Evolutionary conservation across 129 eudicot genomes (phyloP), one percentile per base, ranked within the genome.

Genomic region (Solidago caesia): DNA sequence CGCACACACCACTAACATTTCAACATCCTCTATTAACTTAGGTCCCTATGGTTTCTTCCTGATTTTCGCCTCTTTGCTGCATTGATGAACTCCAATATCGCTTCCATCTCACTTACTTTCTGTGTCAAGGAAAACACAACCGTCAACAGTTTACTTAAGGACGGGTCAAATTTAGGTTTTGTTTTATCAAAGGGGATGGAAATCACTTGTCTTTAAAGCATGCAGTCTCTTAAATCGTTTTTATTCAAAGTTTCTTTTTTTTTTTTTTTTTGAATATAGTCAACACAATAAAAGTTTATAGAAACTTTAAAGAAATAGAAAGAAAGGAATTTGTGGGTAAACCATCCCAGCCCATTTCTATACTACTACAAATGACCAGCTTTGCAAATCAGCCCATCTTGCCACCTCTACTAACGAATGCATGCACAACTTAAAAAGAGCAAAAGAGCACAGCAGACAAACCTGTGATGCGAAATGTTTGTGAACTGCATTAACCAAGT

Each of bases 381-480:
- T 21, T 21, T 21, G 21, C 21, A 21, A 21, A 21, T 21, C 21
- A 21, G 21, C 21, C 21, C 21, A 21, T 21, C 21, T 21, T 21
- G 21, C 21, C 21, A 21, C 21, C 21, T 21, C 21, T 21, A 21
- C 21, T 21, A 21, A 21, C 21, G 21, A 21, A 21, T 0, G 21
- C 21, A 21, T 21, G 21, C 21, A 21, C 21, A 48, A 48, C 53
- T 2, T 6, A 6, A 12, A 66, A 69, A 46, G 13, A 61, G 26
- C 21, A 57, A 68, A 72, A 52, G 70, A 74, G 66, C 46, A 13
- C 55, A 60, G 44, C 76, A 48, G 64, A 74, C 39, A 53, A 15
- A 94, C 99, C 99, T 91, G 97, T 15, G 96, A 85, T 78, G 96
- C 87, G 74, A 94, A 94, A 84, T 94, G 99, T 77, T 86, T 85